Conservation (phyloP, 164 flowering plant species). For the Nelumbo lutea region DNA sequence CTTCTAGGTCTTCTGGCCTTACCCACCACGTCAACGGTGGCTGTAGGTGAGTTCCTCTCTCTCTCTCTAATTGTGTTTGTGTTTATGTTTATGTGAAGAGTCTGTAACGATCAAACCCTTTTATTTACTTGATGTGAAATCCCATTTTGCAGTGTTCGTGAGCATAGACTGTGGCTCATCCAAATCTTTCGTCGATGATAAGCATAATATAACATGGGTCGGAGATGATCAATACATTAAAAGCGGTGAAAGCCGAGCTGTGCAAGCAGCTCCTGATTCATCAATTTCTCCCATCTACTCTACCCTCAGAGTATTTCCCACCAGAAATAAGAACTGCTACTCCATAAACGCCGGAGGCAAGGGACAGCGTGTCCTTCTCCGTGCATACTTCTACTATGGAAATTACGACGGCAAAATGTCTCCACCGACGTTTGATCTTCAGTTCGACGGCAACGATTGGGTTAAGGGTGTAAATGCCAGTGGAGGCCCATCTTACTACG, state of each 20-base stretch:
- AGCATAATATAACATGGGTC: neutral
- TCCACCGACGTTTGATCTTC: slow-evolving; percentile 11
- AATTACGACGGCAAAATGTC: slow-evolving; percentile 20
- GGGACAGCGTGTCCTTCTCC: too few relatives aligned
- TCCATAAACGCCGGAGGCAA: slow-evolving; percentile 5
- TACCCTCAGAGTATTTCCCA: slow-evolving; percentile 21
- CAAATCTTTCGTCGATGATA: slow-evolving; percentile 1
- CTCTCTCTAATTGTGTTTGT: too few relatives aligned
- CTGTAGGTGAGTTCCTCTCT: too few relatives aligned
- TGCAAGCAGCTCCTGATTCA: neutral
- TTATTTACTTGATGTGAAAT: too few relatives aligned
- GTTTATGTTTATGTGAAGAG: too few relatives aligned
- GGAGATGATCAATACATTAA: slow-evolving; percentile 7
- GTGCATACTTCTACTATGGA: slow-evolving; percentile 27
- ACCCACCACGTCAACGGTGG: too few relatives aligned
- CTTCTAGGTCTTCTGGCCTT: too few relatives aligned
- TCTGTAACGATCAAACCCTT: too few relatives aligned
- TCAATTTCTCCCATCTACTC: neutral
- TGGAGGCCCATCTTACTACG: neutral
- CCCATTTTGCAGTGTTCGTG: slow-evolving; percentile 8
- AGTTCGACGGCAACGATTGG: too few relatives aligned
- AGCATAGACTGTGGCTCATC: slow-evolving; percentile 25
- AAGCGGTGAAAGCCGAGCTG: slow-evolving; percentile 3
- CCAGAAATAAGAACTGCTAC: slow-evolving; percentile 20
- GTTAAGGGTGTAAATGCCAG: slow-evolving; percentile 15